A percentile compares a stretch with the other conserved stretches of the same genome.
Conservation (phyloP, 257 asterid species). For the Prunella vulgaris region DNA sequence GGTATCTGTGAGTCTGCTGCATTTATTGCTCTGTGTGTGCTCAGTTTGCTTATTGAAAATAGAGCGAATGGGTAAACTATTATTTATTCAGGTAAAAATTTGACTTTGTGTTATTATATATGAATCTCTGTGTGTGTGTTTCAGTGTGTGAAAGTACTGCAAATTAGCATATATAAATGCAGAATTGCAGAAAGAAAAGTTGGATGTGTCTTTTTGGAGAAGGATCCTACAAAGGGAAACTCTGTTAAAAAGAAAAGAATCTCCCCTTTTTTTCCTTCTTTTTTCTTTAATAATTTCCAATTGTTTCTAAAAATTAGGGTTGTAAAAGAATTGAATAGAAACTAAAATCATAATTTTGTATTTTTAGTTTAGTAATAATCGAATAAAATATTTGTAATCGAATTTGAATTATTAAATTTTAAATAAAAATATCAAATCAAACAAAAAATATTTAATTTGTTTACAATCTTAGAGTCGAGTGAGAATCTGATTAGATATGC, state of each 20-base stretch:
- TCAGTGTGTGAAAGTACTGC: not conserved
- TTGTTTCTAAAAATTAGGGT: too few species aligned
- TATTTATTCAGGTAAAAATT: not conserved
- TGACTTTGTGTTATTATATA: not conserved
- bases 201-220: not conserved
- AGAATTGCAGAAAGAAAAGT: not conserved
- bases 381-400: too few species aligned
- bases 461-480: too few species aligned
- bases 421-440: too few species aligned
- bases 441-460: too few species aligned
- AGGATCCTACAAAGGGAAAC: conserved; percentile 17
- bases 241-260: conserved; percentile 21
- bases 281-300: not conserved
- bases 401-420: too few species aligned
- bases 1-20: conserved; percentile 24
- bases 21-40: conserved; percentile 26
- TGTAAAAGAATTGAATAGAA: too few species aligned
- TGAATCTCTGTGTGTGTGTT: not conserved
- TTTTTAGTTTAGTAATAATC: too few species aligned
- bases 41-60: conserved; percentile 6
- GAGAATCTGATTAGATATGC: too few species aligned
- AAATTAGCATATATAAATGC: not conserved
- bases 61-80: not conserved
- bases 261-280: not conserved
- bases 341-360: too few species aligned